A percentile compares a stretch with the other conserved stretches of the same genome.
These are phyloP conservation scores for Cyberlindnera mycetangii DNA, from an alignment of 805 yeast genomes.

Conservation along the genomic window DNA sequence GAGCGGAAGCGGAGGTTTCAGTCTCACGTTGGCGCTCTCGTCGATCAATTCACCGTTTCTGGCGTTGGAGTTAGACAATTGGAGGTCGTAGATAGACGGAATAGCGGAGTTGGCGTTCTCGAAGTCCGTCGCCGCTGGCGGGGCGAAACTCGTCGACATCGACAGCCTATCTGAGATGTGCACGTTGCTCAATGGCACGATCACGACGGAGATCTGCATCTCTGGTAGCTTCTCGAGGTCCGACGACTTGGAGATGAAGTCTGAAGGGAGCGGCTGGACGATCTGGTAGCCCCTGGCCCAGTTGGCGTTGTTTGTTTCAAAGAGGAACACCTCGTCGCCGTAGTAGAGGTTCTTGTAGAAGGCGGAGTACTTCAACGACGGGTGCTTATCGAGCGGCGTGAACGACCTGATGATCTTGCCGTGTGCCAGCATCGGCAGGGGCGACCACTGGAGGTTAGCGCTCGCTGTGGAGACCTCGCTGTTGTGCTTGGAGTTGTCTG, in stretches of 20 bases:
- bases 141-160: conserved; percentile 34
- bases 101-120: conserved; percentile 25
- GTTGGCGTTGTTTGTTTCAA: conserved; percentile 55
- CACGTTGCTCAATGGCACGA: conserved; percentile 60
- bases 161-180: conserved; percentile 42
- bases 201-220: conserved; percentile 46
- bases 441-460: conserved; percentile 39
- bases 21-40: conserved; percentile 26
- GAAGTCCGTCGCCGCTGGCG: conserved; percentile 29
- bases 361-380: conserved; percentile 32
- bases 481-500: conserved; percentile 1
- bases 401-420: conserved; percentile 44
- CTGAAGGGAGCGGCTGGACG: conserved; percentile 66
- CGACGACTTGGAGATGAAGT: conserved; percentile 56
- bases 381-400: conserved; percentile 41
- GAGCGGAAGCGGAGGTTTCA: conserved; percentile 56
- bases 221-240: conserved; percentile 64
- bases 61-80: conserved; percentile 29
- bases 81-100: conserved; percentile 37
- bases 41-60: conserved; percentile 27
- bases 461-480: conserved; percentile 9
- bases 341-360: conserved; percentile 56
- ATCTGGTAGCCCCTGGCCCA: conserved; percentile 84
- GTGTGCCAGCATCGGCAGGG: conserved; percentile 43
- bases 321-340: conserved; percentile 76